Evolutionary conservation across 2,329 filamentous ascomycete species (phyloP), one percentile per base, ranked within the genome.

Genomic region (Grosmannia clavigera): DNA sequence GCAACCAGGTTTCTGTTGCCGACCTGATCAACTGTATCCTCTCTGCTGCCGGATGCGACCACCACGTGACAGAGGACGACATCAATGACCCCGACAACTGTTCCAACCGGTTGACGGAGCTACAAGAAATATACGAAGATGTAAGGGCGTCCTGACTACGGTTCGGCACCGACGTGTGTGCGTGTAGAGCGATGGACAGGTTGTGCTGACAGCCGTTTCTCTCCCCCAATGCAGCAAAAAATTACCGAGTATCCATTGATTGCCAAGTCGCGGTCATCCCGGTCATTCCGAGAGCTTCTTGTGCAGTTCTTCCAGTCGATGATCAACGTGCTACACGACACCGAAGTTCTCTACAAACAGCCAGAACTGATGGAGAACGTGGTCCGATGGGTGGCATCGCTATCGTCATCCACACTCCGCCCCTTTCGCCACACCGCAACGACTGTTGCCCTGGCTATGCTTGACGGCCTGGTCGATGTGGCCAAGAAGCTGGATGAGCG

Each of bases 361-460:
- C 75, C 78, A 43, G 81, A 86, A 35, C 77, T 99, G 57, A 84
- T 95, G 68, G 91, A 96, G 70, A 96, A 95, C 68, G 81, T 97
- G 55, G 85, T 91, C 66, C 81, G 89, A 61, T 99, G 94, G 94
- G 79, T 96, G 62, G 86, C 86, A 48, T 88, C 89, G 61, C 90
- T 99, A 87, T 94, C 92, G 3, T 94, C 90, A 4, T 92, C 91
- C 0, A 81, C 84, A 4, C 85, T 92, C 63, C 85, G 94, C 60
- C 91, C 94, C 1, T 96, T 99, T 73, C 83, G 94, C 64, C 94
- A 99, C 72, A 99, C 94, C 0, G 88, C 92, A 0, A 96, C 92
- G 1, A 86, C 94, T 0, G 86, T 92, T 29, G 86, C 89, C 1
- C 76, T 97, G 40, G 81, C 89, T 19, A 86, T 96, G 64, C 86